Evolutionary conservation across 2,329 filamentous ascomycete species (phyloP), one percentile per base, ranked within the genome.

Genomic region (Talaromyces pinophilus): DNA sequence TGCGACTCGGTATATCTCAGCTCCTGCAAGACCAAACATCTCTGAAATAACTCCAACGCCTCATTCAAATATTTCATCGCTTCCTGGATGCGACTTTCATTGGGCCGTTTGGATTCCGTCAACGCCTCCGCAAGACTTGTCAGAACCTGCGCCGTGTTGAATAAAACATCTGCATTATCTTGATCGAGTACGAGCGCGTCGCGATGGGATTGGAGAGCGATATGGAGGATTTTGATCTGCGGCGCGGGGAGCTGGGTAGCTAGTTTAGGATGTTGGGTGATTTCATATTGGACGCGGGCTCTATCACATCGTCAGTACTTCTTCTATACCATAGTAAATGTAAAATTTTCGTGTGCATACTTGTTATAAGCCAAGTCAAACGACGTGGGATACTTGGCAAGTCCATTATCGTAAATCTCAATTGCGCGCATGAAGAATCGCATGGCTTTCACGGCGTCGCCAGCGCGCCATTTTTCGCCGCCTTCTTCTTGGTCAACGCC

Each of bases 291-390:
- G 38, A 92, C 82, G 68, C 88, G 84, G 30, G 90, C 89, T 78
- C 87, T 90, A 50, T 38, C 25, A 50, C 44, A 30, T 38, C 8
- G 15, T 66, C 33, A 52, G 35, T 3, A 35, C n/a, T 40, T 30
- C 59, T 33, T 19, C 15, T n/a, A 48, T 11, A 17, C 30, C 5
- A 15, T 19, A 33, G 5, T 15, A 19, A n/a, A 25, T n/a, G n/a
- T 3, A 19, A 40, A 1, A n/a, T 52, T 13, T n/a, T 8, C 10
- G 0, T 50, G n/a, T 5, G 78, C 84, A 71, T 76, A 89, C 86
- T 90, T 91, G 76, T 92, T 92, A 75, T 92, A 92, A 11, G 89
- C 89, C 42, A 92, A 81, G 77, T 92, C 90, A 76, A 92, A 89
- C 22, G 84, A 87, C 10, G 75, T 73, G 1, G 89, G 87, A 73